Conservation (phyloP, 495 filamentous ascomycete species). For the Neurospora sp. region DNA sequence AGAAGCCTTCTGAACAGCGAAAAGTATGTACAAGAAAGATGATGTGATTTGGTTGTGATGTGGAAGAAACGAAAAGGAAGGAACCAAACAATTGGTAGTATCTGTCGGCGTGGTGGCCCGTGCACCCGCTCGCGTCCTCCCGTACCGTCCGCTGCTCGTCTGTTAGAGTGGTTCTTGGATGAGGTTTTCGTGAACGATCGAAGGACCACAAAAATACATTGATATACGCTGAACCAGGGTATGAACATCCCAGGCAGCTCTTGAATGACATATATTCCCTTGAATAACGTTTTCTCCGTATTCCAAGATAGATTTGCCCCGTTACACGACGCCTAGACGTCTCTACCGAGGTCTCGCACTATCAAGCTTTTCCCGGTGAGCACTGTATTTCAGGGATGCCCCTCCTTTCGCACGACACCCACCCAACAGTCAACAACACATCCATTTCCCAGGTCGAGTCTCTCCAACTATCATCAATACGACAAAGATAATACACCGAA, state of each 20-base stretch:
- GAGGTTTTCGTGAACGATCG: not conserved
- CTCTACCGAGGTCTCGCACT: not conserved
- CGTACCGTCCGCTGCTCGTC: not conserved
- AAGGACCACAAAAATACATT: not conserved
- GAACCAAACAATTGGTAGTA: not conserved
- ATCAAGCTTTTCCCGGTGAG: not conserved
- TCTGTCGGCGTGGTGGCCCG: not conserved
- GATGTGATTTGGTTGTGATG: not conserved
- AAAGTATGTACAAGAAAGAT: not conserved
- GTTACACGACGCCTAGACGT: not conserved
- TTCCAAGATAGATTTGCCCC: not conserved
- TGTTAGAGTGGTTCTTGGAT: not conserved
- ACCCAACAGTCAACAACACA: not conserved
- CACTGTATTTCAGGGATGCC: not conserved
- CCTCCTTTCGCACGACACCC: not conserved
- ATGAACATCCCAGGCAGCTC: not conserved
- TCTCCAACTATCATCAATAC: not conserved
- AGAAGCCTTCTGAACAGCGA: no score
- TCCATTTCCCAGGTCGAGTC: not conserved
- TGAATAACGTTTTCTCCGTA: accelerated
- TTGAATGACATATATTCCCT: not conserved
- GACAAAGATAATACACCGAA: not conserved
- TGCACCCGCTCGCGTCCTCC: not conserved
- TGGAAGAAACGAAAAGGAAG: not conserved
- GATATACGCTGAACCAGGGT: not conserved